These are phyloP conservation scores for Neoboletus brunneissimus DNA, from an alignment of 768 basidiomycete species.

Conservation along the genomic window DNA sequence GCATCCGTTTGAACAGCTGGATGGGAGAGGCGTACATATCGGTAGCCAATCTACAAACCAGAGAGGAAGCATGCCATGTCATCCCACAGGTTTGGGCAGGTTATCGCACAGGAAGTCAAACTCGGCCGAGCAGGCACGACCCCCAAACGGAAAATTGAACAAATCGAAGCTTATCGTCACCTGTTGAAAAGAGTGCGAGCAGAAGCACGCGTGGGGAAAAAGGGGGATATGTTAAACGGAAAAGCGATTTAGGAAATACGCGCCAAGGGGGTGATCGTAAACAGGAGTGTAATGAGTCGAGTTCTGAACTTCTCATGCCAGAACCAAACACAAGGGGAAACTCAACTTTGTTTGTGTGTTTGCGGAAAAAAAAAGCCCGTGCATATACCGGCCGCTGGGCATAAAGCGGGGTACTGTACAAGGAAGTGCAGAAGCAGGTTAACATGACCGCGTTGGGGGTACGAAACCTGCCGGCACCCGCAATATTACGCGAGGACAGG, in stretches of 20 bases:
- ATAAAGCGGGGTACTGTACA: not conserved
- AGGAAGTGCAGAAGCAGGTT: not conserved
- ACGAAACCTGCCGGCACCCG: not conserved
- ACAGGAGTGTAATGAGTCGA: not conserved
- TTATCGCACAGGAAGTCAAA: conserved; percentile 4
- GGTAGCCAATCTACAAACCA: not conserved
- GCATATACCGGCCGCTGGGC: not conserved
- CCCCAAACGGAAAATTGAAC: conserved; percentile 12
- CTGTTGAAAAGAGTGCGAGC: conserved; percentile 1
- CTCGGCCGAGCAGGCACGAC: not conserved
- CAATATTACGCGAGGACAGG: not conserved
- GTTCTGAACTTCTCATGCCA: not conserved
- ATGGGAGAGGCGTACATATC: not conserved
- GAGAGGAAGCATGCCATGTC: not conserved
- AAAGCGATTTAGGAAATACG: not conserved
- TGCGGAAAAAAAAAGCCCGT: not conserved
- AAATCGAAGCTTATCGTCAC: conserved; percentile 1
- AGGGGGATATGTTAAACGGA: not conserved
- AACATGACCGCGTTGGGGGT: not conserved
- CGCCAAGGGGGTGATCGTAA: conserved; percentile 7
- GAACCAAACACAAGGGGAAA: conserved; percentile 4
- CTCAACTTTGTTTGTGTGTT: conserved; percentile 13
- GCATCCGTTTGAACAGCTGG: not conserved
- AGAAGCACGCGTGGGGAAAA: conserved; percentile 20
- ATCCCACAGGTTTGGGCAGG: conserved; percentile 3